Evolutionary conservation across 441 rosid species (phyloP), one percentile per base, ranked within the genome.

Genomic region (Eugenia klotzschiana): DNA sequence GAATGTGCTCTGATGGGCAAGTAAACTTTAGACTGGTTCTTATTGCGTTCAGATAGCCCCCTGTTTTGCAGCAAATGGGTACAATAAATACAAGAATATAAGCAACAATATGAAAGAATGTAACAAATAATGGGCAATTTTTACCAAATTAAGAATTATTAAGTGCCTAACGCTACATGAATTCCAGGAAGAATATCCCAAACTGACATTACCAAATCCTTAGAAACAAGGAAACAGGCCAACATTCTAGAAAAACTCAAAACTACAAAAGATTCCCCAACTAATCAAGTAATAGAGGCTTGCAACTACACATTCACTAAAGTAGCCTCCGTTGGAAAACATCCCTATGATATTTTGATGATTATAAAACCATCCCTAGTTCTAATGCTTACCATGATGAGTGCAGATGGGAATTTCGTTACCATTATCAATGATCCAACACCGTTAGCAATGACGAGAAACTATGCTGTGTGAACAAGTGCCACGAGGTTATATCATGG

Each of bases 1-100:
- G 98, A 80, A 96, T 90, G 84, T 89, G 91, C 81, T 93, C 98
- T 0, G 97, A 95, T 55, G 94, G 94, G 82, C 96, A 92, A 25
- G 90, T 80, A 83, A 87, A 92, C 72, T 87, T 94, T 82, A 96
- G 79, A 82, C 85, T 88, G 73, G 85, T 86, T 84, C 97, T 89
- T 83, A 94, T 85, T 84, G 73, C 81, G 80, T 86, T 90, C 82
- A 96, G 86, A 85, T 83, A 81, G 10, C 98, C 98, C 51, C 98
- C 99, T 94, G 92, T 80, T 80, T 83, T 33, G 79, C 53, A 73
- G 85, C 51, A 80, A 84, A 88, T 53, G n/a, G 29, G 80, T 29
- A 51, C 10, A 54, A 53, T 51, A 37, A 16, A 57, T 33, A n/a
- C 14, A 72, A 40, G 72, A 64, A 16, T 37, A 51, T 50, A 37